A percentile compares a stretch with the other conserved stretches of the same genome.
Evolutionary conservation across 148 eudicot genomes (phyloP).

Genomic region (Polygonum aviculare): DNA sequence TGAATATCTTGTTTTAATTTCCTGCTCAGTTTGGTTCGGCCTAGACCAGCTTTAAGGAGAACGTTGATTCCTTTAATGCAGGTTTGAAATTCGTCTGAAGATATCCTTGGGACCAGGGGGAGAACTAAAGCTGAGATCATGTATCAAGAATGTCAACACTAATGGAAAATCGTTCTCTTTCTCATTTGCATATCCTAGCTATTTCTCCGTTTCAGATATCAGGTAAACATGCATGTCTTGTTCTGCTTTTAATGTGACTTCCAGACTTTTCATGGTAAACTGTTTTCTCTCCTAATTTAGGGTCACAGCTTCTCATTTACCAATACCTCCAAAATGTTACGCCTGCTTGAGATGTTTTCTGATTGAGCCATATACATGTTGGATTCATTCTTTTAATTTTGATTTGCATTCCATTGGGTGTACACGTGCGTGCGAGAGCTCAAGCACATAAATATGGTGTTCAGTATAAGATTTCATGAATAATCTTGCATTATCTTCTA

Average conservation of each 20-base stretch:
- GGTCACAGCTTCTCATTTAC: background rate
- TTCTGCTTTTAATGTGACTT: background rate
- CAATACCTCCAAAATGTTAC: background rate
- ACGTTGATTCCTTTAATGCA: slow-evolving; percentile 16
- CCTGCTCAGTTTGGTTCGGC: background rate
- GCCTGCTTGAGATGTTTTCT: background rate
- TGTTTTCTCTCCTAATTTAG: background rate
- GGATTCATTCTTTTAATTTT: background rate
- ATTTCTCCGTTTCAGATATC: slow-evolving; percentile 89
- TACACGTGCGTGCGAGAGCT: no score
- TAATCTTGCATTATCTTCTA: background rate
- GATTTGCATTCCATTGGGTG: background rate
- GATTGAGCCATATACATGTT: background rate
- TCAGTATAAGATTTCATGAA: background rate
- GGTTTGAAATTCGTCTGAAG: slow-evolving; percentile 86
- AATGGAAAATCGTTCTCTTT: slow-evolving; percentile 74
- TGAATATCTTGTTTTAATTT: background rate
- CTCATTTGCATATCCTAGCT: slow-evolving; percentile 90
- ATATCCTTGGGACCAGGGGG: slow-evolving; percentile 77
- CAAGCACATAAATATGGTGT: background rate
- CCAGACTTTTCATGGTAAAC: background rate
- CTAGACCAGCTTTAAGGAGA: background rate
- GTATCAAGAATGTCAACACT: slow-evolving; percentile 64
- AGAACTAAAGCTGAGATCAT: slow-evolving; percentile 76
- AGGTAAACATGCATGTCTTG: slow-evolving; percentile 30